Percentiles rank a stretch among this genome's conserved stretches.
Conservation (phyloP, 1,284 basidiomycete species). For the Coriolopsis trogii region DNA sequence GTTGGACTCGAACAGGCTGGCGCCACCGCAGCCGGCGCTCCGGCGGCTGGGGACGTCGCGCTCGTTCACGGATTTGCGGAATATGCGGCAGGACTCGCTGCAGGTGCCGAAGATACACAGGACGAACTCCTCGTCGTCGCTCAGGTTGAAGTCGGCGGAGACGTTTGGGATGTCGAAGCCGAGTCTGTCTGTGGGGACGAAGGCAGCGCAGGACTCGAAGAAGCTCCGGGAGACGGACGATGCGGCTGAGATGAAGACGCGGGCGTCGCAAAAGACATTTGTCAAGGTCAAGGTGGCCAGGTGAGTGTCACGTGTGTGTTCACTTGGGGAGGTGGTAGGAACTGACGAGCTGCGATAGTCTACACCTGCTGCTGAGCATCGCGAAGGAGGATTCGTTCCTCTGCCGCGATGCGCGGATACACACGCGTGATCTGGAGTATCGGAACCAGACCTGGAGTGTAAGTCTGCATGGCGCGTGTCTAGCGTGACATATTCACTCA, state of each 20-base stretch:
- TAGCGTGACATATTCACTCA: background rate
- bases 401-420: slow-evolving; percentile 73
- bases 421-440: slow-evolving; percentile 78
- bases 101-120: slow-evolving; percentile 32
- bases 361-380: slow-evolving; percentile 70
- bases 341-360: slow-evolving; percentile 38
- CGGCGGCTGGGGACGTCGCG: slow-evolving; percentile 61
- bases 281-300: slow-evolving; percentile 80
- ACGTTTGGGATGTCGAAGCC: slow-evolving; percentile 13
- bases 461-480: slow-evolving; percentile 33
- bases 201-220: slow-evolving; percentile 19
- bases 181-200: slow-evolving; percentile 14
- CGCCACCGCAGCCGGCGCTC: slow-evolving; percentile 37
- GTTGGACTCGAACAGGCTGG: slow-evolving; percentile 28
- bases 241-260: slow-evolving; percentile 76
- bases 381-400: slow-evolving; percentile 74
- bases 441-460: slow-evolving; percentile 89
- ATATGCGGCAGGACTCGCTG: slow-evolving; percentile 41
- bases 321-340: background rate
- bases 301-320: slow-evolving; percentile 40
- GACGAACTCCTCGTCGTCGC: slow-evolving; percentile 34
- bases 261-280: slow-evolving; percentile 83
- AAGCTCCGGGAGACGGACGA: slow-evolving; percentile 41
- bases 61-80: slow-evolving; percentile 71
- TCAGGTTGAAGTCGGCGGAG: slow-evolving; percentile 18